Evolutionary conservation across 495 filamentous ascomycete genomes (phyloP), one percentile per base, ranked within the genome.

Genomic region (Penicillium chermesinum): DNA sequence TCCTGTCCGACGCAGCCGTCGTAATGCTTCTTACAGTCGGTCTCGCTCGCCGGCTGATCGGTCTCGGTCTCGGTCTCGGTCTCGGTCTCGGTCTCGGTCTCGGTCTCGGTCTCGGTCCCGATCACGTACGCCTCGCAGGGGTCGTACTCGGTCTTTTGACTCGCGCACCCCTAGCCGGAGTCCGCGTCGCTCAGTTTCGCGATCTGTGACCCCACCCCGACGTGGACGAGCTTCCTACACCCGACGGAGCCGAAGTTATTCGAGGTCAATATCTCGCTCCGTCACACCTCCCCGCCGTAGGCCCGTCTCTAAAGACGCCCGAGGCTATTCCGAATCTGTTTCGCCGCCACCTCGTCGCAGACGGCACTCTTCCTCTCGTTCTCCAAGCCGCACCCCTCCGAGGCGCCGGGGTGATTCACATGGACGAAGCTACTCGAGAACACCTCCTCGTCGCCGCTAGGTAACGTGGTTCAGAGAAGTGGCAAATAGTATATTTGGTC

Each of bases 61-160:
- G 6, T 64, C 56, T 7, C 35, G n/a, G n/a, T n/a, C n/a, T n/a
- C n/a, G n/a, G n/a, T n/a, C n/a, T n/a, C n/a, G n/a, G n/a, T n/a
- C n/a, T n/a, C n/a, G n/a, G n/a, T n/a, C n/a, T n/a, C n/a, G n/a
- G n/a, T n/a, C n/a, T n/a, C n/a, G n/a, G n/a, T n/a, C n/a, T n/a
- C n/a, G n/a, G n/a, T n/a, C n/a, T n/a, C n/a, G n/a, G n/a, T 74
- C 71, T 17, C 67, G 67, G 21, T 53, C 59, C 61, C 33, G 54
- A 7, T 70, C 64, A n/a, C 65, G 60, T 19, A 63, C 59, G 3
- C 61, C 63, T 1, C 54, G 55, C 32, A 64, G 61, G 19, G 50
- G 34, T n/a, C 61, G 62, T 7, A 56, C 54, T 12, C 56, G 57
- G 14, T 65, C 60, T n/a, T n/a, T n/a, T 22, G 52, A 54, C 48